These are phyloP conservation scores for Shiraia sp. DNA, from an alignment of 2,329 filamentous ascomycete species.

Conservation along the genomic window DNA sequence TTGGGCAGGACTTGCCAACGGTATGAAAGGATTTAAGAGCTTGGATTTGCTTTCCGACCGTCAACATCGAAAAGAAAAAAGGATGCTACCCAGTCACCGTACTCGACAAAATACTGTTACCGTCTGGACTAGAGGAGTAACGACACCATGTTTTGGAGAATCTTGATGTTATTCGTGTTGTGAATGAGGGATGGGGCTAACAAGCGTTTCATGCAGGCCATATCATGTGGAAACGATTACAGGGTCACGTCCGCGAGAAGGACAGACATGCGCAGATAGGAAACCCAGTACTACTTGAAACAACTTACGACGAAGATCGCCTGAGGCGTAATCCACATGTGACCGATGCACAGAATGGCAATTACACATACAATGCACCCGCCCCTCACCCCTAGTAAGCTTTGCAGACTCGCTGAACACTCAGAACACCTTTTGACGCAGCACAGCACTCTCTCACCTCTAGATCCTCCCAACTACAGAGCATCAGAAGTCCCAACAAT, in stretches of 20 bases:
- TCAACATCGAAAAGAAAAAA: too few relatives aligned
- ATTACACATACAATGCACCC: slow-evolving; percentile 30
- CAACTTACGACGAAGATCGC: slow-evolving; percentile 51
- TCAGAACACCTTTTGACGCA: slow-evolving; percentile 2
- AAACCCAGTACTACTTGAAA: slow-evolving; percentile 51
- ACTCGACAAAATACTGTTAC: too few relatives aligned
- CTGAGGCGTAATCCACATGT: slow-evolving; percentile 44
- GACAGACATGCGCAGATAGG: slow-evolving; percentile 47
- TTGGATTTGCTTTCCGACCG: not conserved
- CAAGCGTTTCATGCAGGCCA: slow-evolving; percentile 27
- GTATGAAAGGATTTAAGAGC: too few relatives aligned
- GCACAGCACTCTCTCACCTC: slow-evolving; percentile 27
- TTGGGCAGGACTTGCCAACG: too few relatives aligned
- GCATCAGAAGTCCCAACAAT: slow-evolving; percentile 31
- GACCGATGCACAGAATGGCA: slow-evolving; percentile 32
- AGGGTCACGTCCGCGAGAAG: slow-evolving; percentile 48
- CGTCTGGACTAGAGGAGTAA: too few relatives aligned
- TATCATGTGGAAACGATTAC: slow-evolving; percentile 59
- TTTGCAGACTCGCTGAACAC: slow-evolving; percentile 2
- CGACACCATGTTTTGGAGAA: not conserved
- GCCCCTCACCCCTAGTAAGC: slow-evolving; percentile 28
- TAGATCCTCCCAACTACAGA: slow-evolving; percentile 26
- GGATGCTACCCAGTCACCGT: too few relatives aligned
- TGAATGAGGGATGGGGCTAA: slow-evolving; percentile 23
- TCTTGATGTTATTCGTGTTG: too few relatives aligned